A percentile compares a stretch with the other conserved stretches of the same genome.
Conservation (phyloP, 2,329 filamentous ascomycete species). For the Sclerotinia spermophila region DNA sequence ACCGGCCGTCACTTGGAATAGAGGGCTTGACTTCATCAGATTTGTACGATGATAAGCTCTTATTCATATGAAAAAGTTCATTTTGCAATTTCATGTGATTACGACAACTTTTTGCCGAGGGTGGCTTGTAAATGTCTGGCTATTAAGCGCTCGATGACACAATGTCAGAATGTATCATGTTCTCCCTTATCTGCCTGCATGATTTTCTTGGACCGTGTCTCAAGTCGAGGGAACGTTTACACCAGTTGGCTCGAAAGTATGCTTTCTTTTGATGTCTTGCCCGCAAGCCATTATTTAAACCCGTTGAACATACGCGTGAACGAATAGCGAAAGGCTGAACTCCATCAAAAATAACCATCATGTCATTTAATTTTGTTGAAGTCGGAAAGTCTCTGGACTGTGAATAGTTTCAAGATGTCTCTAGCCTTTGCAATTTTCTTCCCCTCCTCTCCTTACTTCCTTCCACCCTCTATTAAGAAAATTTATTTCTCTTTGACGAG, state of each 20-base stretch:
- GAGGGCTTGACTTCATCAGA: slow-evolving; percentile 2
- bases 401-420: neutral
- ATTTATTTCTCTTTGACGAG: neutral
- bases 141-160: neutral
- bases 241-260: neutral
- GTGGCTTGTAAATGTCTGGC: slow-evolving; percentile 6
- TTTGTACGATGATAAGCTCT: neutral
- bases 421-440: neutral
- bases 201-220: neutral
- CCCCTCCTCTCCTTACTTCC: neutral
- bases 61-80: neutral
- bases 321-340: neutral
- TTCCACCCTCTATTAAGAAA: neutral
- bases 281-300: neutral
- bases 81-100: neutral
- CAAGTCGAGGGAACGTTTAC: neutral
- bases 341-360: neutral
- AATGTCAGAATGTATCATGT: neutral
- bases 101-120: neutral
- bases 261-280: neutral
- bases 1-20: neutral
- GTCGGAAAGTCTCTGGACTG: neutral
- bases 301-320: neutral
- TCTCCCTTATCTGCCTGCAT: neutral
- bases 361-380: neutral